These are phyloP conservation scores for Malus hybrid DNA, from an alignment of 331 rosid species.

Conservation along the genomic window DNA sequence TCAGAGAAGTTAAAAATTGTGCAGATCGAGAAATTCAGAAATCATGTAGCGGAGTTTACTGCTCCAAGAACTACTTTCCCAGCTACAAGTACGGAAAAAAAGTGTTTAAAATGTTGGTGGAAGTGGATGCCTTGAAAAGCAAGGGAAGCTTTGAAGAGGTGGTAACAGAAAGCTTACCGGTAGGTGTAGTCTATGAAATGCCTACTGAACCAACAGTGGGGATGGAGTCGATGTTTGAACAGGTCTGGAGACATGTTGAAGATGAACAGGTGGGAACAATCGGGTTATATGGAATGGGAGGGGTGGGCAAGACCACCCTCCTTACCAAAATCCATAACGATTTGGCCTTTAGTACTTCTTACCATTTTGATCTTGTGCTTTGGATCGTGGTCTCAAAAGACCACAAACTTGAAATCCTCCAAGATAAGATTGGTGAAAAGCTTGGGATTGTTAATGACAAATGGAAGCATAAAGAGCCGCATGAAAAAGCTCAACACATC, in stretches of 20 bases:
- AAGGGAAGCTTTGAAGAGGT: neutral
- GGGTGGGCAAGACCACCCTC: too few species aligned
- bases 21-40: neutral
- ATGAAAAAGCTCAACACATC: neutral
- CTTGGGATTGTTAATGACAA: neutral
- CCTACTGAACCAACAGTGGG: neutral
- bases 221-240: too few species aligned
- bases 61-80: neutral
- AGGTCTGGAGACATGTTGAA: too few species aligned
- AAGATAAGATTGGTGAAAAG: neutral
- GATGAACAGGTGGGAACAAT: too few species aligned
- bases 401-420: neutral
- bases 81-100: conserved; percentile 1
- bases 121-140: neutral
- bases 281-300: too few species aligned
- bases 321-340: too few species aligned
- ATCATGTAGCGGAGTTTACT: neutral
- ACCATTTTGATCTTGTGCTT: too few species aligned
- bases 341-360: too few species aligned
- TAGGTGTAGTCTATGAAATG: neutral
- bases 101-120: neutral
- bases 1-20: neutral
- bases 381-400: conserved; percentile 1
- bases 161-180: neutral
- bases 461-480: neutral